Conservation (phyloP, 2,329 filamentous ascomycete genomes). For the Ascosphaera aggregata region DNA sequence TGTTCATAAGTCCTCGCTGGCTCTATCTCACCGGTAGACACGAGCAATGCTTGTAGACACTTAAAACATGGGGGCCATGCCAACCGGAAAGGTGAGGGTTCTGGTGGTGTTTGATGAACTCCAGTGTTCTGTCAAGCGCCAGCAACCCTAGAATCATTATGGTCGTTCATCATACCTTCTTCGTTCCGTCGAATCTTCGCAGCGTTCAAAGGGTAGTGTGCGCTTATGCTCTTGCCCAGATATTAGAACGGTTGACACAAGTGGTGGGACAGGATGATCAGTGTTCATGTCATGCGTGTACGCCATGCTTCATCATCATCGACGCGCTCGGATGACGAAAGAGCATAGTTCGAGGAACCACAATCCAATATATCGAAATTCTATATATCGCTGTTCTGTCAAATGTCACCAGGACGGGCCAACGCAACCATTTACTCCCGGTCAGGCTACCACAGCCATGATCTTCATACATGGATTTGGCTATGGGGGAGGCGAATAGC, state of each 20-base stretch:
- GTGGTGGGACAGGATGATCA: conserved; percentile 10
- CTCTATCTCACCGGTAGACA: conserved; percentile 10
- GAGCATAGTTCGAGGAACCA: conserved; percentile 16
- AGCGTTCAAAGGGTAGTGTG: conserved; percentile 18
- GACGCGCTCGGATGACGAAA: conserved; percentile 21
- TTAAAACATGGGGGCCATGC: conserved; percentile 13
- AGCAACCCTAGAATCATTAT: conserved; percentile 5
- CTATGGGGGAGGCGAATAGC: conserved; percentile 16
- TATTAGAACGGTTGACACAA: conserved; percentile 18
- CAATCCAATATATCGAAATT: conserved; percentile 19
- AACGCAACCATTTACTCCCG: conserved; percentile 10
- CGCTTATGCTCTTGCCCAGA: conserved; percentile 19
- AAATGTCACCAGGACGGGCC: conserved; percentile 11
- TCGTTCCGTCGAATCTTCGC: conserved; percentile 16
- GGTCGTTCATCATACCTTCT: conserved; percentile 16
- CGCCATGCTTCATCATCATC: conserved; percentile 21
- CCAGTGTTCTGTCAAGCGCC: conserved; percentile 7
- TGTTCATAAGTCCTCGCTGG: conserved; percentile 15
- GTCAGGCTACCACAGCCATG: conserved; percentile 19
- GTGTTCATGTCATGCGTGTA: conserved; percentile 23
- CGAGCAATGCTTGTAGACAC: conserved; percentile 10
- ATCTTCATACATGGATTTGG: conserved; percentile 25
- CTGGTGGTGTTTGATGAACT: conserved; percentile 11
- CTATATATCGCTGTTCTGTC: conserved; percentile 21
- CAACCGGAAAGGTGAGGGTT: conserved; percentile 10